Evolutionary conservation across 139 green algal species (phyloP), one percentile per base, ranked within the genome.

Genomic region (Chlorella vulgaris): DNA sequence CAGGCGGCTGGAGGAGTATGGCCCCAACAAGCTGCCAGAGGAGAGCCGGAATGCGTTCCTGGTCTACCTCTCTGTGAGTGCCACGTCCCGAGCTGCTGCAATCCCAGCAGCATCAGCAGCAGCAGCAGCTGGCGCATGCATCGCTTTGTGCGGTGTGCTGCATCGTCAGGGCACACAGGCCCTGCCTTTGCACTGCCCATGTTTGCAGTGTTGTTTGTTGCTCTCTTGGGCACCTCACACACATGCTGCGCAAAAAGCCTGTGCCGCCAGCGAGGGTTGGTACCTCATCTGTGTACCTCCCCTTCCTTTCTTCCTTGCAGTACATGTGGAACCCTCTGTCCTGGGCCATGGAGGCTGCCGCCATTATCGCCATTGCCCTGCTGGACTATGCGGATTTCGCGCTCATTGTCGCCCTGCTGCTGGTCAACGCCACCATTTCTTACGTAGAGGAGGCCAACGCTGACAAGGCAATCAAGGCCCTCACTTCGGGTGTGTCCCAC

Each of bases 341-440:
- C 0, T 96, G 92, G 89, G 89, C 90, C n/a, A 97, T 97, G 91
- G 92, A 97, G 81, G 86, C 87, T 1, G 88, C 93, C 7, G 94
- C 92, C 43, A 94, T 97, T 55, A 92, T 97, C 47, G 89, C 94
- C 66, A 96, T 97, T 71, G 86, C 80, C 0, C 83, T 97, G 74
- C 88, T 94, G 26, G 93, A 96, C 85, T 95, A 93, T 28, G 91
- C 89, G 4, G 91, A 97, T 75, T 94, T 97, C 62, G 86, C 82
- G 3, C 86, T 96, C 18, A 90, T 94, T 66, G 84, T 96, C 18
- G 87, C 84, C 10, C 78, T 95, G 71, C 88, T 95, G 55, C 69
- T 96, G 29, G 31, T 93, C 1, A 98, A 97, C 71, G 88, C 92
- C 63, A 92, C 84, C 69, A 96, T 98, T 60, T 92, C 85, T 26